Base-by-base conservation (phyloP, 768 basidiomycete genomes). In the Hericium erinaceus region DNA sequence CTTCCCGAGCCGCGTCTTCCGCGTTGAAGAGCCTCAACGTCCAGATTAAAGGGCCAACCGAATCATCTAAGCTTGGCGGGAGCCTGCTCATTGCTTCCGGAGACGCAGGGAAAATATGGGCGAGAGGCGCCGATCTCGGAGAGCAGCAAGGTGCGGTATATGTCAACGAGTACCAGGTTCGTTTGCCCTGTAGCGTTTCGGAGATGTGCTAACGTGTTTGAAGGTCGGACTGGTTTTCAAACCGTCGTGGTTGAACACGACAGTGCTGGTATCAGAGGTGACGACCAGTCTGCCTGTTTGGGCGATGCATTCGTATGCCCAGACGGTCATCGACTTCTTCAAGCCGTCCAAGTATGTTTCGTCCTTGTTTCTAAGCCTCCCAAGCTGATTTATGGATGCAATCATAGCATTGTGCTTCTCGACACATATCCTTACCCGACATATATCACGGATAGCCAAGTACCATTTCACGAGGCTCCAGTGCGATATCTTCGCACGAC, bases 261-360 rank as follows among this genome's bases (percentile, higher is more conserved):
- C 39, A 4, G 28, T 67, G 9, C 50, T 67, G 22, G 56, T 63
- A 38, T 65, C 64, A 26, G 64, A 65, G 46, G 40, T 55, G 20
- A 56, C 58, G 16, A 22, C 57, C 10, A 51, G 55, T 12, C 53
- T 67, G 33, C 64, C 66, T 11, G 48, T 59, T 2, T 64, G 66
- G 63, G 61, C 58, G 15, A 67, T 67, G 66, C 59, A 62, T 38
- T n/a, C 56, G 2, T 64, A 65, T 55, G 66, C 66, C 2, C 54
- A 61, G 18, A 56, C 59, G 10, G 54, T 67, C 18, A n/a, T 67
- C 15, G 33, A 22, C 38, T 39, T 49, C 22, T 58, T 61, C 55
- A 61, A 60, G 4, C 66, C 66, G 24, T 55, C 48, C 15, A 44
- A 48, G 66, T 67, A 51, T 22, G 52, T 63, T 6, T 18, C 28